These are phyloP conservation scores for Phellopilus nigrolimitatus DNA, from an alignment of 1,284 basidiomycete genomes.

Conservation along the genomic window DNA sequence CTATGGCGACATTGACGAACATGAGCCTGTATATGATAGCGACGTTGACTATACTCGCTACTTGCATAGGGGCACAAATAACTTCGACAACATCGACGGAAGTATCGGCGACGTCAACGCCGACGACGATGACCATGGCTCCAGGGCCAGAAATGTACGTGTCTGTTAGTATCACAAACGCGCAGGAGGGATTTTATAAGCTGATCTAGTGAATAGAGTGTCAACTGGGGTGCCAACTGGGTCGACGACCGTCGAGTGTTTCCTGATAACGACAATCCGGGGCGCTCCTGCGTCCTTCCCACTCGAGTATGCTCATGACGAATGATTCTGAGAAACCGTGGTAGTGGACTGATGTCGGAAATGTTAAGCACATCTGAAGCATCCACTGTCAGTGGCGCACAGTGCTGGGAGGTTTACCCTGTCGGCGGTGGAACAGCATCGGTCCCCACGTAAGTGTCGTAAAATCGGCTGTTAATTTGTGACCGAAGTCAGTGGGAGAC, in stretches of 20 bases:
- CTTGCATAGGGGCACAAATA: slow-evolving; percentile 5
- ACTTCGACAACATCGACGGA: slow-evolving; percentile 4
- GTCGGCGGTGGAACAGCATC: slow-evolving; percentile 7
- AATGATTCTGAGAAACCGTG: neutral
- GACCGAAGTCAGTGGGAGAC: neutral
- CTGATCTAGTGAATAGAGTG: neutral
- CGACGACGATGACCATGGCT: too few relatives aligned
- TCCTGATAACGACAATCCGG: slow-evolving; percentile 1
- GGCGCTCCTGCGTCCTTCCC: slow-evolving; percentile 4
- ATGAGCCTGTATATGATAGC: neutral
- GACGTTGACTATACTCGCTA: neutral
- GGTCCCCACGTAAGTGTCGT: slow-evolving; percentile 9
- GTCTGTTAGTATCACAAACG: neutral
- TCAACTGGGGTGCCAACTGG: neutral
- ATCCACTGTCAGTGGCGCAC: slow-evolving; percentile 6
- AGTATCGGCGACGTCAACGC: neutral
- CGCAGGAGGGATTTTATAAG: neutral
- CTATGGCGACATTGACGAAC: neutral
- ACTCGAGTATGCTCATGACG: slow-evolving; percentile 11
- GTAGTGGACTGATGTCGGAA: neutral
- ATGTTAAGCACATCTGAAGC: neutral
- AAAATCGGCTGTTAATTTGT: neutral
- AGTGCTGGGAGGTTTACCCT: slow-evolving; percentile 14
- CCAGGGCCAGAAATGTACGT: slow-evolving; percentile 8
- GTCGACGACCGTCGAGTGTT: slow-evolving; percentile 14